phyloP scores from a whole-genome alignment of 2,329 filamentous ascomycete species.

The Harringtonia aguacate region DNA sequence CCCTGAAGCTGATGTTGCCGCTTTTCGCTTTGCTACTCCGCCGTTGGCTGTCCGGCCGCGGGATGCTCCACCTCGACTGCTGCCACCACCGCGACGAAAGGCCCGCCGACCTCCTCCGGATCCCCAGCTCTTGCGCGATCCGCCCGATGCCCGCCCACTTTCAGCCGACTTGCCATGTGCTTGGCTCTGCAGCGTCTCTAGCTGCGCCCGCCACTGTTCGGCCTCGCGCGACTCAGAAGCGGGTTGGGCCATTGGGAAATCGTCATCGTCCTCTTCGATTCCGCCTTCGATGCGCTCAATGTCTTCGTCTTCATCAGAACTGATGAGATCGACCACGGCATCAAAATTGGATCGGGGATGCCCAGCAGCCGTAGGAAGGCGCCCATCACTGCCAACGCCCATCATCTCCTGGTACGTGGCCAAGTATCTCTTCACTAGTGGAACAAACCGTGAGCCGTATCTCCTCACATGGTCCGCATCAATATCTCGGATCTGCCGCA shows the following conservation, averaged over 20 bases:
- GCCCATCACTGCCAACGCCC: conserved; percentile 16
- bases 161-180: conserved; percentile 6
- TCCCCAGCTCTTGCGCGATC: conserved; percentile 9
- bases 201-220: conserved; percentile 18
- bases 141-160: conserved; percentile 13
- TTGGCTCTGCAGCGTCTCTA: conserved; percentile 16
- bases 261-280: conserved; percentile 14
- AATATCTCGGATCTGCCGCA: conserved; percentile 54
- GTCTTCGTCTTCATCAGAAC: conserved; percentile 16
- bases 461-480: conserved; percentile 48
- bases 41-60: conserved; percentile 6
- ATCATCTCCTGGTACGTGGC: conserved; percentile 39
- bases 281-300: conserved; percentile 15
- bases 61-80: not conserved
- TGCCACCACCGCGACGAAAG: conserved; percentile 7
- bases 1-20: not conserved
- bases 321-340: conserved; percentile 46
- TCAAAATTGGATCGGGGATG: conserved; percentile 13
- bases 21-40: conserved; percentile 6
- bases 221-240: conserved; percentile 12
- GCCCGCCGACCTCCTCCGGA: conserved; percentile 7
- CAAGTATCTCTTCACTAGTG: conserved; percentile 41
- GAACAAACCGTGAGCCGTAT: conserved; percentile 51
- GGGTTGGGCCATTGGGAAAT: conserved; percentile 11
- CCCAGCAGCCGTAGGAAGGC: not conserved